phyloP scores from a whole-genome alignment of 805 yeast species.

The Cephaloascus fragrans region DNA sequence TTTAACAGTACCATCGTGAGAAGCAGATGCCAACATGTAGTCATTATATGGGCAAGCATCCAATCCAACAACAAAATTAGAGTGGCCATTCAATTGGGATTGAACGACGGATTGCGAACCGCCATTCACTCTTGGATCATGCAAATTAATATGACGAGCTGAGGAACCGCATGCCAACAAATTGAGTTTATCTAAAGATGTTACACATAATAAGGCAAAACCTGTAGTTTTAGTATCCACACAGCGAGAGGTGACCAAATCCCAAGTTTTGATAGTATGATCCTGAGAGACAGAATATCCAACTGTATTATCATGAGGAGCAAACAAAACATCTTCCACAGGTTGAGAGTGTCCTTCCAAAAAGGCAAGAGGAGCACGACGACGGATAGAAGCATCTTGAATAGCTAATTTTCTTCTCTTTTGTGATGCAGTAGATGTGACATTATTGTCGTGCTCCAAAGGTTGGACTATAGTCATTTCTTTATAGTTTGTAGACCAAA shows the following conservation, averaged over 20 bases:
- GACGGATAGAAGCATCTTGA: slow-evolving; percentile 63
- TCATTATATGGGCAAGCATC: slow-evolving; percentile 69
- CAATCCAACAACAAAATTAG: slow-evolving; percentile 79
- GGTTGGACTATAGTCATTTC: slow-evolving; percentile 63
- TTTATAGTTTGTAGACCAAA: slow-evolving; percentile 84
- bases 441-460: slow-evolving; percentile 31
- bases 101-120: slow-evolving; percentile 53
- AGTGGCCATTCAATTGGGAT: slow-evolving; percentile 76
- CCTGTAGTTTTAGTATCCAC: slow-evolving; percentile 86
- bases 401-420: slow-evolving; percentile 80
- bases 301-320: slow-evolving; percentile 61
- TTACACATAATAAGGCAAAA: slow-evolving; percentile 69
- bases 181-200: slow-evolving; percentile 56
- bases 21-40: slow-evolving; percentile 77
- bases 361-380: slow-evolving; percentile 73
- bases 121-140: slow-evolving; percentile 67
- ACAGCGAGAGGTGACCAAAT: slow-evolving; percentile 74
- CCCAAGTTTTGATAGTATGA: slow-evolving; percentile 95
- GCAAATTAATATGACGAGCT: slow-evolving; percentile 92
- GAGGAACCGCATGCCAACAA: slow-evolving; percentile 90
- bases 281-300: slow-evolving; percentile 94
- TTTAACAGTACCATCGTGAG: slow-evolving; percentile 94
- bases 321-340: slow-evolving; percentile 78
- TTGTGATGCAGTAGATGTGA: slow-evolving; percentile 69
- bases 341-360: slow-evolving; percentile 80